Evolutionary conservation across 1,284 basidiomycete species (phyloP).

Genomic region (Afroboletus lepidellus): DNA sequence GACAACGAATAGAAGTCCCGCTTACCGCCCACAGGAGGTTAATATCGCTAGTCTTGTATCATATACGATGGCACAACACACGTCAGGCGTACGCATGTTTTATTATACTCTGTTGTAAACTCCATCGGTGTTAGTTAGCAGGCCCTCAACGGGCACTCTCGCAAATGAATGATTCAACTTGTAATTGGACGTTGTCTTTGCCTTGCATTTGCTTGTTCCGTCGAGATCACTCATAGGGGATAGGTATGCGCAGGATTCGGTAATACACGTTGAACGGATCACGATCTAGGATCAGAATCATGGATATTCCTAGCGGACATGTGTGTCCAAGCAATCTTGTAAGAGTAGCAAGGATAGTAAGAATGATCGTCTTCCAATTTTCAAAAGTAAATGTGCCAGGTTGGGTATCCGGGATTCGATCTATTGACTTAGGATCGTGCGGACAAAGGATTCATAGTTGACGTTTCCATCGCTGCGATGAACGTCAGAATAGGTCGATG

Average conservation of each 20-base stretch:
- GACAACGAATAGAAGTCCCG: background rate
- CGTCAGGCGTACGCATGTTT: background rate
- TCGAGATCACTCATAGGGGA: conserved; percentile 12
- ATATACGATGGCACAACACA: background rate
- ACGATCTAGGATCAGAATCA: background rate
- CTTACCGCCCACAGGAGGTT: background rate
- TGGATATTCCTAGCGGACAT: background rate
- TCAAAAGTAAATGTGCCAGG: background rate
- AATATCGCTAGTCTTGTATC: background rate
- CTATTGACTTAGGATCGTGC: conserved; percentile 31
- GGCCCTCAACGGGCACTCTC: conserved; percentile 19
- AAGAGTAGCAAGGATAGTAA: background rate
- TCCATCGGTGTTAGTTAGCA: background rate
- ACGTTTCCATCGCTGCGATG: conserved; percentile 85
- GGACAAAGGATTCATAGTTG: conserved; percentile 81
- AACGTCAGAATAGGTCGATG: conserved; percentile 15
- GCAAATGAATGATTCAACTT: conserved; percentile 1
- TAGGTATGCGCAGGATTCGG: background rate
- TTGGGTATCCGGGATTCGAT: background rate
- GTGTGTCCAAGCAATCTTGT: background rate
- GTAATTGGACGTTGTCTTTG: background rate
- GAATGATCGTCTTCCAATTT: background rate
- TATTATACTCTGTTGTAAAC: background rate
- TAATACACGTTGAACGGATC: background rate
- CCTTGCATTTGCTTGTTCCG: background rate